Percentiles rank a stretch among this genome's conserved stretches.
Conservation (phyloP, 352 stramenopile genomes). For the Globisporangium spinosum region DNA sequence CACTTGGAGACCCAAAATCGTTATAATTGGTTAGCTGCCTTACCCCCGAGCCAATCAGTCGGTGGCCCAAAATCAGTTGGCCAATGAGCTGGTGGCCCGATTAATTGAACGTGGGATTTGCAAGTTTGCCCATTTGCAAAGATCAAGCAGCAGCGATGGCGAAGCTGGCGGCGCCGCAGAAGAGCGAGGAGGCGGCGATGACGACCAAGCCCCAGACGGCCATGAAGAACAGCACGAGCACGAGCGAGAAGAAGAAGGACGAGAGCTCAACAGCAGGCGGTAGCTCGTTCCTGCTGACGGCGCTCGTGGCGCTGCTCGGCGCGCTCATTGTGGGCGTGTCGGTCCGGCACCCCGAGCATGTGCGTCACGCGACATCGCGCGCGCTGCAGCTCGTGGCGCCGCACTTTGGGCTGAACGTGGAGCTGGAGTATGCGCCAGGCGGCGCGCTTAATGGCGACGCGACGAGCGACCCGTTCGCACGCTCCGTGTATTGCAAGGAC, state of each 20-base stretch:
- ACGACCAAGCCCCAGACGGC: not conserved
- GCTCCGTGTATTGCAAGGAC: slow-evolving; percentile 27
- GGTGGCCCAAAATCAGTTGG: too few relatives aligned
- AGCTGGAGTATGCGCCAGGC: not conserved
- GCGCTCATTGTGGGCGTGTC: slow-evolving; percentile 2
- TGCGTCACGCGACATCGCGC: slow-evolving; percentile 7
- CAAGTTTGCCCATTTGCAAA: too few relatives aligned
- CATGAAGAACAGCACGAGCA: not conserved
- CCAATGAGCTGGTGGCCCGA: too few relatives aligned
- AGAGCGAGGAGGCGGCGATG: not conserved
- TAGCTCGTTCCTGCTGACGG: not conserved
- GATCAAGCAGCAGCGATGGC: not conserved
- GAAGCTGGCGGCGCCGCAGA: not conserved
- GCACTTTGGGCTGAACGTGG: not conserved
- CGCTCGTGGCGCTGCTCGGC: slow-evolving; percentile 9
- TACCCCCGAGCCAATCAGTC: too few relatives aligned
- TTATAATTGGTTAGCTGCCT: too few relatives aligned
- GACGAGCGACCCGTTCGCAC: not conserved
- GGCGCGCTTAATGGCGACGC: not conserved
- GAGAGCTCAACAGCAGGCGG: not conserved
- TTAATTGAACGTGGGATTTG: too few relatives aligned
- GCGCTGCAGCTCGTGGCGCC: slow-evolving; percentile 9
- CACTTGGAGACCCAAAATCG: too few relatives aligned
- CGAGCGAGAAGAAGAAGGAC: not conserved
- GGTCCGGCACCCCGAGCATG: slow-evolving; percentile 1